Base-by-base conservation (phyloP, 768 basidiomycete genomes). In the Trametes elegans region DNA sequence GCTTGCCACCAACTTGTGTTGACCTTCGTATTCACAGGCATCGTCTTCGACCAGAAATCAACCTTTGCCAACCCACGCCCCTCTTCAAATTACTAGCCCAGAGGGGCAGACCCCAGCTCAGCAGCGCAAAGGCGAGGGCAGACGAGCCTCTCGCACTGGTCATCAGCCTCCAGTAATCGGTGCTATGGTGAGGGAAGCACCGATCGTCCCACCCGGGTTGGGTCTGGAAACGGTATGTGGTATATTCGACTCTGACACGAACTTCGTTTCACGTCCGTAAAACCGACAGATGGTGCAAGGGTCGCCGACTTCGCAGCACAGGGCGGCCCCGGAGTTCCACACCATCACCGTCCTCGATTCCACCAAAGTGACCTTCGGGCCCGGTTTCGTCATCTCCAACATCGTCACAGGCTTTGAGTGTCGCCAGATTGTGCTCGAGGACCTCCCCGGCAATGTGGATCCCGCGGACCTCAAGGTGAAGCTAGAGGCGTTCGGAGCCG, bases 371-470 rank as follows among this genome's bases (percentile, higher is more conserved):
- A 78, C 73, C 19, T 72, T 90, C 41, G 78, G 78, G 28, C 66
- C 80, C 0, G 90, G 90, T 0, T 87, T 88, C 41, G 73, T 75
- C 2, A 75, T 91, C 2, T 66, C 72, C 23, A 75, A 80, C 0
- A 65, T 90, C 6, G 67, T 68, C 7, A 90, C 88, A 1, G 84
- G 84, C 1, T 85, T 90, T 36, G 89, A 93, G 62, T 84, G 84
- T 0, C 79, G 77, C 6, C 82, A 81, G 73, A 63, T 90, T 8
- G 71, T 76, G 32, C 58, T 92, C 2, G 72, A 73, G 5, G 79
- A 84, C 21, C 63, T 91, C 3, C 79, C 80, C 0, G 34, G 57
- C 0, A 56, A 57, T 0, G 71, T 77, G 13, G 67, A 70, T 2
- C 58, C 70, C 0, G 62, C 56, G 0, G 68, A 70, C 0, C 53